Evolutionary conservation across 352 stramenopile genomes (phyloP).

Genomic region (Globisporangium apiculatum): DNA sequence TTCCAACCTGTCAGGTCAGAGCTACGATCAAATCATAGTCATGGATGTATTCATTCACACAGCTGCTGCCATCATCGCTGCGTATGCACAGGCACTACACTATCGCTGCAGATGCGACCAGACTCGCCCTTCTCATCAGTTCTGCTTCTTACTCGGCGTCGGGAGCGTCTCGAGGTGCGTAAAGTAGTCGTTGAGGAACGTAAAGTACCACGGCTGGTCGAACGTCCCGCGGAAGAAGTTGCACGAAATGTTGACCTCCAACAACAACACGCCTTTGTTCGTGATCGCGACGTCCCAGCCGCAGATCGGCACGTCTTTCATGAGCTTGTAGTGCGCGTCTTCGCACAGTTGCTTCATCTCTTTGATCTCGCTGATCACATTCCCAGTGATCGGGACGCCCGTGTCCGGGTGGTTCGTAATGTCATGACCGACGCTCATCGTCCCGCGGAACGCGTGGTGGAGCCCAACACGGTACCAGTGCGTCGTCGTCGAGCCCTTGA

Average conservation of each 20-base stretch:
- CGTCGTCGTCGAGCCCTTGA: constrained; percentile 93
- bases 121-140: constrained; percentile 11
- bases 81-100: not conserved
- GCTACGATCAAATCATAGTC: no score
- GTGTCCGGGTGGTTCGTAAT: constrained; percentile 88
- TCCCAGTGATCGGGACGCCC: constrained; percentile 79
- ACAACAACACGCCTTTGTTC: constrained; percentile 80
- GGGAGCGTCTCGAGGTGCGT: constrained; percentile 55
- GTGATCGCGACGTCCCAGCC: constrained; percentile 92
- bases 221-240: constrained; percentile 94
- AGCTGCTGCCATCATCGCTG: no score
- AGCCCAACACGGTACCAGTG: constrained; percentile 94
- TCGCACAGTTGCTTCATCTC: constrained; percentile 78
- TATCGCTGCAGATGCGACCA: not conserved
- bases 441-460: constrained; percentile 59
- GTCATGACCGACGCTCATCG: constrained; percentile 81
- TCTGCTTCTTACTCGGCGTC: constrained; percentile 36
- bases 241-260: constrained; percentile 92
- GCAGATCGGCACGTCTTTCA: constrained; percentile 89
- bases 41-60: no score
- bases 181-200: constrained; percentile 86
- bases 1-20: no score
- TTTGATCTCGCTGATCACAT: constrained; percentile 85
- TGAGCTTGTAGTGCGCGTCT: constrained; percentile 87
- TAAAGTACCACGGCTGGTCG: constrained; percentile 84